Base-by-base conservation (phyloP, 2,329 filamentous ascomycete genomes). In the Bipolaris sorokiniana region DNA sequence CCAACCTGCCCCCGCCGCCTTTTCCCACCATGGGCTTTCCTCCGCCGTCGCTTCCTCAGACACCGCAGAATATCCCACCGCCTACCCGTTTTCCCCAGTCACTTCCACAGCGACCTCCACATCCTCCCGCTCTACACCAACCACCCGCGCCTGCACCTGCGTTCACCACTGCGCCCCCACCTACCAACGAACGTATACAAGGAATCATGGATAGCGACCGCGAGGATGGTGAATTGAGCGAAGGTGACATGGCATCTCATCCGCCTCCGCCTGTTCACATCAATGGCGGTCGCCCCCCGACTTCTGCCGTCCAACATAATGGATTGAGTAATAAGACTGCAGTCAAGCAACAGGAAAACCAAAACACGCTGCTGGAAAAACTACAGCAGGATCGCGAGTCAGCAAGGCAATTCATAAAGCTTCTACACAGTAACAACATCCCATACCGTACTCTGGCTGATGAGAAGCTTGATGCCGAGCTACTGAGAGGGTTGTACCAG, bases 141-240 rank as follows among this genome's bases (percentile, higher is more conserved):
- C 40, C 40, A 26, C 22, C 40, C 6, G 38, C 38, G 31, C 28
- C 62, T 7, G 23, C 42, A 56, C 33, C 50, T 48, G 36, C 63
- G 56, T 46, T 58, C 11, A 15, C 23, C n/a, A 23, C 41, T 5
- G 22, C 20, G 22, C 34, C 46, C 41, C 9, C 53, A 11, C 18
- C 58, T 16, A 33, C 61, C 4, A 61, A 64, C 33, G 68, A 76
- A 23, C 71, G 71, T 47, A 44, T 75, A 10, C 60, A 61, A 28
- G 68, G 73, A 15, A 68, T 73, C 28, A 63, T 74, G 47, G 72
- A 80, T 44, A 74, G 74, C 52, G 82, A 84, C 54, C 78, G 78
- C 54, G 90, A 95, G 68, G 91, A 96, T 67, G 90, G 90, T 15
- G 91, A 96, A 73, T 74, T 95, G 28, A 90, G 86, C 61, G 91